Conservation (phyloP, 208 protist species). For the Leishmania mexicana region DNA sequence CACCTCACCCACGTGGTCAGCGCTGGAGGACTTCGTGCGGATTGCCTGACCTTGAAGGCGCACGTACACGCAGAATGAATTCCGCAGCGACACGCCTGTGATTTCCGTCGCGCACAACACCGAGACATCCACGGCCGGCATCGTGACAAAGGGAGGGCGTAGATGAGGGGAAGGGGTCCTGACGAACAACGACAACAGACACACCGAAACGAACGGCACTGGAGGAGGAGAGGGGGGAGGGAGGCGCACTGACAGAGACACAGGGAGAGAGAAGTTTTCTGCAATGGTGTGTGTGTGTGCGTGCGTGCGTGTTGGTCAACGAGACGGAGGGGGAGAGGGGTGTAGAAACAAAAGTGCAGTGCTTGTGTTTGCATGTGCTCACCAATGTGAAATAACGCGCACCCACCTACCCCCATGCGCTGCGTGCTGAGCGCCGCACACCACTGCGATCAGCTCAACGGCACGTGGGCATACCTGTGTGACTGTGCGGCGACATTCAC, state of each 20-base stretch:
- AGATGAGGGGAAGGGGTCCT: background rate
- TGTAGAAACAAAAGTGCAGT: background rate
- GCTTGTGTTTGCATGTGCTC: constrained; percentile 1
- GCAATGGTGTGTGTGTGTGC: background rate
- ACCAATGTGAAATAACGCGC: constrained; percentile 1
- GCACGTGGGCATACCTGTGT: background rate
- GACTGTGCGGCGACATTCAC: background rate
- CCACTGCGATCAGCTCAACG: background rate
- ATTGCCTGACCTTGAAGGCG: constrained; percentile 62
- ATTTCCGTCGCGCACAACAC: constrained; percentile 42
- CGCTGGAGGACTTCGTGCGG: constrained; percentile 36
- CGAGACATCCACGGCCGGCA: constrained; percentile 48
- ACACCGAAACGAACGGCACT: background rate
- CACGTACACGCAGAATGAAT: constrained; percentile 51
- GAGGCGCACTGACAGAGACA: background rate
- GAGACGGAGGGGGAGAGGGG: background rate
- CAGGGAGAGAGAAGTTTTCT: background rate
- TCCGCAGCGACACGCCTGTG: constrained; percentile 28
- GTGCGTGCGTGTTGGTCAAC: background rate
- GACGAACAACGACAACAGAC: background rate
- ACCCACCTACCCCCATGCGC: background rate
- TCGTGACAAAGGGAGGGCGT: background rate
- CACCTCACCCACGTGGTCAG: constrained; percentile 21
- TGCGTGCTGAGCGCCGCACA: background rate
- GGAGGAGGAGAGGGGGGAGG: background rate